A percentile compares a stretch with the other conserved stretches of the same genome.
phyloP scores from a whole-genome alignment of 371 early-diverging fungal species.

The Syncephalis plumigaleata region DNA sequence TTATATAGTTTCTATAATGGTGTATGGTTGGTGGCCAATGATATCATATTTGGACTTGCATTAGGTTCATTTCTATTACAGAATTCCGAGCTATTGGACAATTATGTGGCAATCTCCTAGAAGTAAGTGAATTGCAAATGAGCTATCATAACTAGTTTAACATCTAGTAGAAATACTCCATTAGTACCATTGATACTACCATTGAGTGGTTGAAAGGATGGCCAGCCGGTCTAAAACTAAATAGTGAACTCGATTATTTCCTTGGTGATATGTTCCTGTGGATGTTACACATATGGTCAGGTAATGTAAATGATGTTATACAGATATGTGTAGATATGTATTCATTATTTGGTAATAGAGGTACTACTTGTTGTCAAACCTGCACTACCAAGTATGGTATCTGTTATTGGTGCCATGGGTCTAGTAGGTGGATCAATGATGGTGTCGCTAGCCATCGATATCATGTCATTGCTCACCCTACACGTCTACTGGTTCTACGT shows the following conservation, averaged over 20 bases:
- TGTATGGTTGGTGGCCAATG: constrained; percentile 88
- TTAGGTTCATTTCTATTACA: constrained; percentile 53
- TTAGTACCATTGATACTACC: constrained; percentile 42
- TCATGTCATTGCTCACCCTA: constrained; percentile 61
- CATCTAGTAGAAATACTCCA: constrained; percentile 29
- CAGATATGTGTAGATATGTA: too few species aligned
- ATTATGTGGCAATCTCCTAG: constrained; percentile 17
- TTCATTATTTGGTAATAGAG: too few species aligned
- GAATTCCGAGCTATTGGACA: constrained; percentile 34
- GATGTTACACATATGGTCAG: constrained; percentile 76
- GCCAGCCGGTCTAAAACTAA: constrained; percentile 94
- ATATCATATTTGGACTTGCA: constrained; percentile 75
- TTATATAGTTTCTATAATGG: constrained; percentile 71
- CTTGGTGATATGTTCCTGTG: constrained; percentile 88
- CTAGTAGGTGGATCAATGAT: constrained; percentile 73
- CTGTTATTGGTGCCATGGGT: constrained; percentile 58
- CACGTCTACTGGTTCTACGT: constrained; percentile 89
- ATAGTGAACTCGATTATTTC: constrained; percentile 72
- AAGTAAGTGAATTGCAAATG: constrained; percentile 6
- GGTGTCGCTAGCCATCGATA: constrained; percentile 62
- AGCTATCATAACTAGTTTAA: too few species aligned
- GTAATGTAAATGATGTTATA: constrained; percentile 13
- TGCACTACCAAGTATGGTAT: constrained; percentile 41
- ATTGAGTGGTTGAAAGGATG: constrained; percentile 84
- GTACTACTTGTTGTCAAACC: constrained; percentile 13